phyloP scores from a whole-genome alignment of 2,329 filamentous ascomycete genomes.

The Penicillium sp. region DNA sequence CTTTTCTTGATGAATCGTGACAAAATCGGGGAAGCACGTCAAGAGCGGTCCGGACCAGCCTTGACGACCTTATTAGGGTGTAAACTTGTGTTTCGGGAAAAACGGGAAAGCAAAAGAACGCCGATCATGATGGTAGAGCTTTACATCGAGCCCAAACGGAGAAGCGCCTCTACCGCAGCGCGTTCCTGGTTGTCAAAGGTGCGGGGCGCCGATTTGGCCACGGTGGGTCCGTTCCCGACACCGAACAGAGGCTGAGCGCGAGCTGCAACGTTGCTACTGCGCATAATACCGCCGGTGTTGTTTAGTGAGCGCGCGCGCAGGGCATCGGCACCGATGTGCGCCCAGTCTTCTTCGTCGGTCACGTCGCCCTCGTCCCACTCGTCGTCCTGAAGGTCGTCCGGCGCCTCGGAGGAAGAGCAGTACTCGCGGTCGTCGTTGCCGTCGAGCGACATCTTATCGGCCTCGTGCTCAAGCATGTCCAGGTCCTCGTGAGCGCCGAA shows the following conservation, averaged over 20 bases:
- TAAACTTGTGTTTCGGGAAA: conserved; percentile 10
- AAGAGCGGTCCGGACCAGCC: conserved; percentile 28
- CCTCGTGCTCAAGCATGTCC: conserved; percentile 76
- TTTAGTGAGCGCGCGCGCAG: conserved; percentile 65
- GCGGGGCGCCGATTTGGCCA: conserved; percentile 43
- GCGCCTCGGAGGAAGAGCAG: conserved; percentile 72
- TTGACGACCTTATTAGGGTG: conserved; percentile 21
- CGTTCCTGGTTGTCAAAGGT: conserved; percentile 43
- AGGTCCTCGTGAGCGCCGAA: conserved; percentile 59
- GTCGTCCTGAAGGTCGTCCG: conserved; percentile 64
- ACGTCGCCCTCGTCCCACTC: conserved; percentile 81
- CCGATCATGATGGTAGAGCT: conserved; percentile 25
- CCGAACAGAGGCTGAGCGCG: conserved; percentile 19
- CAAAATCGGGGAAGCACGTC: conserved; percentile 15
- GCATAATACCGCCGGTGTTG: conserved; percentile 44
- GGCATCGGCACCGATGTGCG: conserved; percentile 79
- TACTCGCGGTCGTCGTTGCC: conserved; percentile 59
- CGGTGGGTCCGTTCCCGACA: conserved; percentile 33
- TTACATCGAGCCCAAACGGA: conserved; percentile 51
- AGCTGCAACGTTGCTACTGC: conserved; percentile 28
- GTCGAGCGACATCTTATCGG: conserved; percentile 91
- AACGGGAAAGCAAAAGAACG: conserved; percentile 18
- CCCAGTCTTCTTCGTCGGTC: conserved; percentile 97
- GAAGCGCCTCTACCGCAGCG: conserved; percentile 49
- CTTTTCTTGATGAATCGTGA: conserved; percentile 10